Conservation (phyloP, 1,139 yeast genomes). For the Geotrichum bryndzae region DNA sequence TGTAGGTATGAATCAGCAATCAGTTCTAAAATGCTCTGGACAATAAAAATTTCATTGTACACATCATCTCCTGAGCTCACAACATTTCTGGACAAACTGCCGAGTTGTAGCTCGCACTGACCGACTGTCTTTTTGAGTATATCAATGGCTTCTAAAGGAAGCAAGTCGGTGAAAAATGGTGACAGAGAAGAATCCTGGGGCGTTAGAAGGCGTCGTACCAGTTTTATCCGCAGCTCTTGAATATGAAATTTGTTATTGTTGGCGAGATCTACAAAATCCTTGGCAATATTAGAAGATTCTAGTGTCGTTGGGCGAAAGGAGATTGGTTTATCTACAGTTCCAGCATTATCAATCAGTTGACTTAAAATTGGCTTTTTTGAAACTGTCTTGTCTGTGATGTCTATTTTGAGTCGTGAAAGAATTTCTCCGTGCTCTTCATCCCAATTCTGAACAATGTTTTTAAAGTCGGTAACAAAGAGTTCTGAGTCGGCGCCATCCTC, state of each 20-base stretch:
- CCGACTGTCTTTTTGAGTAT: conserved; percentile 22
- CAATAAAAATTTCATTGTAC: conserved; percentile 19
- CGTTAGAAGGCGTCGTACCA: conserved; percentile 37
- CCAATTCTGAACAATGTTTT: conserved; percentile 42
- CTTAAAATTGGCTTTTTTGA: conserved; percentile 31
- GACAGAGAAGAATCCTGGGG: conserved; percentile 17
- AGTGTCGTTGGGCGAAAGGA: conserved; percentile 21
- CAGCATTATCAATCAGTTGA: conserved; percentile 37
- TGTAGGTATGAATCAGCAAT: conserved; percentile 44
- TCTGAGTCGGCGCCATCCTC: conserved; percentile 21
- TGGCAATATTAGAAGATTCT: conserved; percentile 26
- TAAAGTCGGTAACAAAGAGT: conserved; percentile 37
- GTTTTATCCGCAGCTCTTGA: conserved; percentile 41
- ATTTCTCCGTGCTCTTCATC: conserved; percentile 32
- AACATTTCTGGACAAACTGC: conserved; percentile 9
- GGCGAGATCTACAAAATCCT: conserved; percentile 33
- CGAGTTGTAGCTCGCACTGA: conserved; percentile 22
- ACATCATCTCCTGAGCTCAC: not conserved
- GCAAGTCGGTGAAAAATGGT: conserved; percentile 21
- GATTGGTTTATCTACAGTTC: conserved; percentile 21
- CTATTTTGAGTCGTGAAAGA: conserved; percentile 21
- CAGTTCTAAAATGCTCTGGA: conserved; percentile 48
- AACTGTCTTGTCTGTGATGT: conserved; percentile 18
- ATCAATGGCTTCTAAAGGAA: conserved; percentile 27
- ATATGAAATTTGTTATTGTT: conserved; percentile 40